Base-by-base conservation (phyloP, 2,329 filamentous ascomycete species). In the Fusarium verrucosum region DNA sequence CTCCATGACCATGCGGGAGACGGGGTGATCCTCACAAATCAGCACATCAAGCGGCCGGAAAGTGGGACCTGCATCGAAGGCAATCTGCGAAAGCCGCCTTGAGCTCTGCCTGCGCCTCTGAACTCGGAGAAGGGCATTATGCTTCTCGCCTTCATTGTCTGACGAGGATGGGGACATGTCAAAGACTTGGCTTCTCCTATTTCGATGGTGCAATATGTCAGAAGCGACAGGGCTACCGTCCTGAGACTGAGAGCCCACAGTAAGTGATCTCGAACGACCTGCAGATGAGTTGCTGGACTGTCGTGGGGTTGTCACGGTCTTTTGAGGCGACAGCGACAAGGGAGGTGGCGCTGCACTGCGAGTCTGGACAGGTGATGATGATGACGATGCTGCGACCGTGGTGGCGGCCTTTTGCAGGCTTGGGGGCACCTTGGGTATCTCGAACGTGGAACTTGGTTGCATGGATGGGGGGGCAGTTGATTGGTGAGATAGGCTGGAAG, bases 1-100 rank as follows among this genome's bases (percentile, higher is more conserved):
- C 74, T 99, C 95, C 94, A 99, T 98, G n/a, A 99, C 94, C 81
- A 99, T 89, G 20, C 94, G 87, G 7, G 95, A 97, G 5, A 99
- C 94, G 0, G 95, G 95, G 75, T 99, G 95, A 72, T 99, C 95
- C 78, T 99, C 95, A 74, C 95, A 98, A 47, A 99, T 96, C 47
- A 99, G 83, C 7, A 99, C 91, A 76, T 99, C 95, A 47, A 99
- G 79, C 3, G 95, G 93, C 26, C 95, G 87, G 78, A 97, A 99
- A 32, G 89, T 86, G 4, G 95, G 95, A 0, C 90, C 90, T 50
- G 94, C 93, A 36, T 90, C 86, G 33, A 96, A 83, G 46, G 89
- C 94, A 72, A 98, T 94, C 72, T 96, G 93, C 0, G 95, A 99
- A 73, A 98, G 85, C 45, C 95, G 88, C 19, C 95, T 85, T n/a